These are phyloP conservation scores for Albatrellus ellisii DNA, from an alignment of 768 basidiomycete genomes.

Conservation along the genomic window DNA sequence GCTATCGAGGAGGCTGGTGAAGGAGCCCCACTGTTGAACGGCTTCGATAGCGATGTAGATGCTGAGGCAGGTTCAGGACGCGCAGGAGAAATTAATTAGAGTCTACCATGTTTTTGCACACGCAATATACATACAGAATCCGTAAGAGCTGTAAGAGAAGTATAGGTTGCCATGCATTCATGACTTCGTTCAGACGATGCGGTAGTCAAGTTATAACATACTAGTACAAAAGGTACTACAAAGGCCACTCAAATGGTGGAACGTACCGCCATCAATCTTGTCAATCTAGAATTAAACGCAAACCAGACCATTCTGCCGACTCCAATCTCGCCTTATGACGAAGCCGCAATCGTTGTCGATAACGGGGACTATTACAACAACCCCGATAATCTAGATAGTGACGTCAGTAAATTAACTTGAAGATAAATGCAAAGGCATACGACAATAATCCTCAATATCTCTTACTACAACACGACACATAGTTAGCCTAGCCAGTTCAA, in stretches of 20 bases:
- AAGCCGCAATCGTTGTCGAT: constrained; percentile 36
- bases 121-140: not conserved
- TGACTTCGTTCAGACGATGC: no score
- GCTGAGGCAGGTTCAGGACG: constrained; percentile 7
- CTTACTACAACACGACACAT: constrained; percentile 33
- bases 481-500: constrained; percentile 33
- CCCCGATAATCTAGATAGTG: constrained; percentile 24
- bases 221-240: not conserved
- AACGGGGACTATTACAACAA: constrained; percentile 44
- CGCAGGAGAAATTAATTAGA: not conserved
- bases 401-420: not conserved
- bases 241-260: not conserved
- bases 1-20: constrained; percentile 48
- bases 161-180: not conserved
- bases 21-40: constrained; percentile 39
- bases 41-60: constrained; percentile 13
- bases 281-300: not conserved
- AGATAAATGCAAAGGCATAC: constrained; percentile 25
- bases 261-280: no score
- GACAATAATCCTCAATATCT: constrained; percentile 34
- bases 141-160: not conserved
- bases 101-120: not conserved
- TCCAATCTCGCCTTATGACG: constrained; percentile 12
- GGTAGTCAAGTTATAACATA: no score
- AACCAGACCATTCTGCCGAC: not conserved